Evolutionary conservation across 805 yeast species (phyloP).

Genomic region (Monosporozyma servazzii): DNA sequence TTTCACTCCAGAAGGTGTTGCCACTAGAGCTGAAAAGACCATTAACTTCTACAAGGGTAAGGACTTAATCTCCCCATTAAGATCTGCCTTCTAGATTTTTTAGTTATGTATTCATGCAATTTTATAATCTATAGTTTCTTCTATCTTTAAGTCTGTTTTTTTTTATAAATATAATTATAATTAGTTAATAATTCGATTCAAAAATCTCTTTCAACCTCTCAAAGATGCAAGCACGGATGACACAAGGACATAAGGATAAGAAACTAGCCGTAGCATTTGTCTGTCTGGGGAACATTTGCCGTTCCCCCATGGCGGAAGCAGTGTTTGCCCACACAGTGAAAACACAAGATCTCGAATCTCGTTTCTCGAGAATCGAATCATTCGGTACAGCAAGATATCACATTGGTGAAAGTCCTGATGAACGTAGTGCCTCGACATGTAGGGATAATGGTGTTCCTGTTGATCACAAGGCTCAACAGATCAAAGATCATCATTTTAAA

Average conservation of each 20-base stretch:
- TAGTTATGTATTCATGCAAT: not conserved
- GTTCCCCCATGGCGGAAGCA: constrained; percentile 98
- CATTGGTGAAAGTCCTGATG: constrained; percentile 73
- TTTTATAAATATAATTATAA: no score
- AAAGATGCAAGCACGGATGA: constrained; percentile 3
- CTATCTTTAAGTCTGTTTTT: no score
- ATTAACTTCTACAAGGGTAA: constrained; percentile 76
- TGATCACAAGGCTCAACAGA: constrained; percentile 65
- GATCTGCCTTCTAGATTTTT: constrained; percentile 40
- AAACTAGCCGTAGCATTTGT: constrained; percentile 70
- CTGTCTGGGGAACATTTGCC: constrained; percentile 85
- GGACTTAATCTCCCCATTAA: constrained; percentile 64
- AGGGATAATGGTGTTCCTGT: constrained; percentile 63
- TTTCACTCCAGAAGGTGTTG: constrained; percentile 89
- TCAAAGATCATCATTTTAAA: constrained; percentile 40
- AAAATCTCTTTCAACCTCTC: not conserved
- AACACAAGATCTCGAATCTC: constrained; percentile 32
- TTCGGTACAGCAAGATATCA: constrained; percentile 87
- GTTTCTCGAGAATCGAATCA: constrained; percentile 61
- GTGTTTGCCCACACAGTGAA: constrained; percentile 62
- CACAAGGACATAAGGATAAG: constrained; percentile 6
- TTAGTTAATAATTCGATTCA: no score
- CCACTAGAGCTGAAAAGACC: constrained; percentile 73
- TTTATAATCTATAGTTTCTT: not conserved
- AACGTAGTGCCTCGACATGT: constrained; percentile 62